Evolutionary conservation across 257 asterid genomes (phyloP).

Genomic region (Buddleja alternifolia): DNA sequence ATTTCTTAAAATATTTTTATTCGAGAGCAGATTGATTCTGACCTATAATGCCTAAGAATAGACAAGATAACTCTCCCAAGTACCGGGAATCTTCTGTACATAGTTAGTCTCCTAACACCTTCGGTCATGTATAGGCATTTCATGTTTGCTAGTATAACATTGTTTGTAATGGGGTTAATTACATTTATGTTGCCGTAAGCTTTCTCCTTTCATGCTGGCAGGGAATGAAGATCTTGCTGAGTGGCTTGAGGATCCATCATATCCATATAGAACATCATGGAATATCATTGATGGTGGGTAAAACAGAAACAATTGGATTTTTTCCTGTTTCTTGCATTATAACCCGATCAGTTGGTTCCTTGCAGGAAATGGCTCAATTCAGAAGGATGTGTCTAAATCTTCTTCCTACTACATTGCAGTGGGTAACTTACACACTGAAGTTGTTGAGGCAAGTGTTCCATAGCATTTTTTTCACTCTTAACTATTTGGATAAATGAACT

Average conservation of each 20-base stretch:
- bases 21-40: constrained; percentile 9
- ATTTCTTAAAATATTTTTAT: background rate
- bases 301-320: constrained; percentile 11
- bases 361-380: constrained; percentile 72
- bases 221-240: constrained; percentile 57
- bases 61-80: background rate
- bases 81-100: background rate
- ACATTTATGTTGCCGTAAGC: constrained; percentile 16
- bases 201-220: constrained; percentile 43
- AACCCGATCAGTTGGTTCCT: constrained; percentile 30
- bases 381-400: constrained; percentile 49
- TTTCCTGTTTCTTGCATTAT: constrained; percentile 10
- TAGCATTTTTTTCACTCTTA: constrained; percentile 3
- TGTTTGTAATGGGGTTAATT: background rate
- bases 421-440: constrained; percentile 66
- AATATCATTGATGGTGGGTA: constrained; percentile 66
- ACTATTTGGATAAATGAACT: background rate
- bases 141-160: constrained; percentile 27
- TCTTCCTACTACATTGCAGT: constrained; percentile 68
- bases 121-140: constrained; percentile 6
- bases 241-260: constrained; percentile 83
- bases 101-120: background rate
- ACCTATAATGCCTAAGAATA: background rate
- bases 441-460: constrained; percentile 52
- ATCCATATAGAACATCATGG: constrained; percentile 66